These are phyloP conservation scores for Dissophora globulifera DNA, from an alignment of 192 early-diverging fungal species.

Conservation along the genomic window DNA sequence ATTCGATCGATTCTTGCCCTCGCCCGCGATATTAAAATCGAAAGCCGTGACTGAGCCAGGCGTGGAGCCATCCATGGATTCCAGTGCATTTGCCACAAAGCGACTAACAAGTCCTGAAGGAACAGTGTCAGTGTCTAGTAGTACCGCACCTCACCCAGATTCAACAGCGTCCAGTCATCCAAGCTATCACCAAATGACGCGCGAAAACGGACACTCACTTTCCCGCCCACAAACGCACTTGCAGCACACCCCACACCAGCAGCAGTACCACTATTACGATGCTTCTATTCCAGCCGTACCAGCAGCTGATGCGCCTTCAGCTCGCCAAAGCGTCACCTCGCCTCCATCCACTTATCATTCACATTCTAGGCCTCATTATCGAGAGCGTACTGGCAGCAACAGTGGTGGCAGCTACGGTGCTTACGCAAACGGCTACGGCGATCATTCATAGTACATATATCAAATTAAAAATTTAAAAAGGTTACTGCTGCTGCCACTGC, in stretches of 20 bases:
- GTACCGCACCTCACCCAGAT: not conserved
- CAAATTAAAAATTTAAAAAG: too few relatives aligned
- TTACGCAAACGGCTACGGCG: slow-evolving; percentile 9
- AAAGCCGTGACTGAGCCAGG: not conserved
- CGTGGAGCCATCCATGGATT: not conserved
- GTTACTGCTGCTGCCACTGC: too few relatives aligned
- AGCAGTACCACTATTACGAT: too few relatives aligned
- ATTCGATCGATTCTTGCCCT: slow-evolving; percentile 38
- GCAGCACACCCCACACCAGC: too few relatives aligned
- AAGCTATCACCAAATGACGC: not conserved
- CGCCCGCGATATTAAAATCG: slow-evolving; percentile 15
- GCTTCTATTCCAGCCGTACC: too few relatives aligned
- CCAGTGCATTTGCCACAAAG: slow-evolving; percentile 1
- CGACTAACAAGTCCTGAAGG: slow-evolving; percentile 33
- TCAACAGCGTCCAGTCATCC: slow-evolving; percentile 1
- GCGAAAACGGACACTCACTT: not conserved
- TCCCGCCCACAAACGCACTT: too few relatives aligned
- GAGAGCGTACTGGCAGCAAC: slow-evolving; percentile 3
- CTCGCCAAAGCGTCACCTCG: not conserved
- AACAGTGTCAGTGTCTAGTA: slow-evolving; percentile 18
- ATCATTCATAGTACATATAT: too few relatives aligned
- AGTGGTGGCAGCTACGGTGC: slow-evolving; percentile 4
- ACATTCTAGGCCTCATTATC: slow-evolving; percentile 6
- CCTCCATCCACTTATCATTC: not conserved
- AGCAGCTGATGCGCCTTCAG: not conserved